Percentiles rank a stretch among this genome's conserved stretches.
Evolutionary conservation across 495 filamentous ascomycete genomes (phyloP).

Genomic region (Astrothelium subdiscretum): DNA sequence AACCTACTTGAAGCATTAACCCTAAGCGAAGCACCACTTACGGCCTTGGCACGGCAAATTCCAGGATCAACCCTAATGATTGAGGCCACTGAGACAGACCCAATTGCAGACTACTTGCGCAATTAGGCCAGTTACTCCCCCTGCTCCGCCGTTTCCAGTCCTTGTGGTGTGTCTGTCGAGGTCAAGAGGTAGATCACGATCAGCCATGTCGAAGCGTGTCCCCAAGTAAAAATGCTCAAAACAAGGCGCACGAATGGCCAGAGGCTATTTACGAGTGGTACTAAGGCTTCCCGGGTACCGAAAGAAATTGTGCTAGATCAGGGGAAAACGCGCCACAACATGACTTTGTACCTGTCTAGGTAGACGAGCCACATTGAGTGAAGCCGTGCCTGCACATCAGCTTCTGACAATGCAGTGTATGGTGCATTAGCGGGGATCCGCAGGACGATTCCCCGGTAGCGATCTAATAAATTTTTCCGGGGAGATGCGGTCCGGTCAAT

Average conservation of each 20-base stretch:
- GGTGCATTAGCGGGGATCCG: too few relatives aligned
- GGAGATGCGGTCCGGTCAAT: neutral
- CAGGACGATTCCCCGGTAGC: too few relatives aligned
- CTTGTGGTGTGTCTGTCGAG: neutral
- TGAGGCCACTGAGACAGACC: neutral
- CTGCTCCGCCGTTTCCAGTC: neutral
- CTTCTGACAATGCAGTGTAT: too few relatives aligned
- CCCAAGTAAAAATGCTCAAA: neutral
- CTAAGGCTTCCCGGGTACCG: neutral
- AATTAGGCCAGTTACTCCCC: neutral
- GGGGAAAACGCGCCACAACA: too few relatives aligned
- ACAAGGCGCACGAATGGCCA: neutral
- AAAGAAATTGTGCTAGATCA: neutral
- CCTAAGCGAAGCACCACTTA: neutral
- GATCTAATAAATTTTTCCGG: too few relatives aligned
- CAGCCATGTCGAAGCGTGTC: neutral
- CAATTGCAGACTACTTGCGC: neutral
- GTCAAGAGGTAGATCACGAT: neutral
- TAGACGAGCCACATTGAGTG: too few relatives aligned
- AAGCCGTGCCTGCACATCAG: too few relatives aligned
- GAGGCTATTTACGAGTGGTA: neutral
- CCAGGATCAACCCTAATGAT: neutral
- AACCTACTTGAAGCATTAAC: neutral
- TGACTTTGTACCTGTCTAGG: too few relatives aligned
- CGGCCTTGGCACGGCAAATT: neutral